Base-by-base conservation (phyloP, 495 filamentous ascomycete genomes). In the Neurospora discreta region DNA sequence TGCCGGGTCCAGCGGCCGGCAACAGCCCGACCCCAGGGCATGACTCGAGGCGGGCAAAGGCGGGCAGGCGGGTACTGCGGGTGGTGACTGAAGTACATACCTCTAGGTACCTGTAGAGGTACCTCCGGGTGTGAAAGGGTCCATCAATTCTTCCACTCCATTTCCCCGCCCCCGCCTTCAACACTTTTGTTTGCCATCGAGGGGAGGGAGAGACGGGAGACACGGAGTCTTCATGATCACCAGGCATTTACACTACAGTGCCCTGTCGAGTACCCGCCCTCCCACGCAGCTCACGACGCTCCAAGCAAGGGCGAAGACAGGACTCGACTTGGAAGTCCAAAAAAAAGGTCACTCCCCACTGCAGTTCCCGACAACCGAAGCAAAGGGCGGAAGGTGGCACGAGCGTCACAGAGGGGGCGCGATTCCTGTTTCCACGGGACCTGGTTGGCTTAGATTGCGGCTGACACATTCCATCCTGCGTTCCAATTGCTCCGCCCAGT, bases 31-130 rank as follows among this genome's bases (percentile, higher is more conserved):
- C 18, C 43, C 74, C 44, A 23, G 70, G 42, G 41, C 70, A 60
- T 58, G 74, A 78, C 75, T 75, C 76, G 75, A 73, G 75, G 68
- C 58, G 52, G 26, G 15, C 38, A 30, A 26, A 39, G 36, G 71
- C 65, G 39, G 65, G 39, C 42, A 33, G 33, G 18, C 39, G 65
- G 43, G 68, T 41, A 67, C 46, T 13, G 52, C 23, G 52, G 23
- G 23, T 58, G 46, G 52, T 60, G 6, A n/a, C n/a, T n/a, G n/a
- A n/a, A n/a, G n/a, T n/a, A n/a, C n/a, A n/a, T n/a, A n/a, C n/a
- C n/a, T n/a, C n/a, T n/a, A n/a, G n/a, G n/a, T n/a, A n/a, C n/a
- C n/a, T n/a, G n/a, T n/a, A n/a, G n/a, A 36, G 33, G 33, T 36
- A 58, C 46, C 20, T 58, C 23, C 41, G 20, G n/a, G n/a, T 72